phyloP scores from a whole-genome alignment of 345 rosid genomes.

The sweet orange (Citrus sinensis) region DVS_A1.0 CM039161.1:22574001-22574500 shows the following conservation, averaged over 20 bases:
- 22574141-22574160: slow-evolving; percentile 30
- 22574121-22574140: slow-evolving; percentile 26
- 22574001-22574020: neutral
- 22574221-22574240: no score
- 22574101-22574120: slow-evolving; percentile 38
- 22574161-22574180: slow-evolving; percentile 27
- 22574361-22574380: no score
- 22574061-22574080: slow-evolving; percentile 17
- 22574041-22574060: slow-evolving; percentile 1
- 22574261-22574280: no score
- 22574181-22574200: slow-evolving; percentile 19
- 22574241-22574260: no score
- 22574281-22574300: no score
- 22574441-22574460: slow-evolving; percentile 28
- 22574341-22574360: neutral
- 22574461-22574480: slow-evolving; percentile 36
- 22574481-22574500: neutral
- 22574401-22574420: no score
- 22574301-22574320: neutral
- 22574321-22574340: slow-evolving; percentile 35
- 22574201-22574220: no score
- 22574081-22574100: slow-evolving; percentile 23
- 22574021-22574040: neutral
- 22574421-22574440: slow-evolving; percentile 30
- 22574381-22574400: no score